Evolutionary conservation across 1,284 basidiomycete genomes (phyloP).

Genomic region (Singerocomus rubriflavus): DNA sequence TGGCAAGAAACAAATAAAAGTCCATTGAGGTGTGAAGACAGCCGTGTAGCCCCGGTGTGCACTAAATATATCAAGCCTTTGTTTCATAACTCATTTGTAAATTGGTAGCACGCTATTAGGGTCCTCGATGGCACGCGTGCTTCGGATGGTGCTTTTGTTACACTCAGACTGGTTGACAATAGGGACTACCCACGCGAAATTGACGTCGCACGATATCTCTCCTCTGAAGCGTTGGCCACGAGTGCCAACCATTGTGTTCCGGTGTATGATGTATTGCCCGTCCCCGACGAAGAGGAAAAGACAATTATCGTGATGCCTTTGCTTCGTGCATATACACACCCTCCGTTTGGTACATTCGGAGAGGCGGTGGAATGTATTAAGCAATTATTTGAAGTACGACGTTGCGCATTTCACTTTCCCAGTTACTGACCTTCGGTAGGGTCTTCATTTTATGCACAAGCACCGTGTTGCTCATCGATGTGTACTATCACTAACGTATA

Average conservation of each 20-base stretch:
- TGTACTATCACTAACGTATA: too few species aligned
- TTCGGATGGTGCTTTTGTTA: constrained; percentile 9
- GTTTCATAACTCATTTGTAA: too few species aligned
- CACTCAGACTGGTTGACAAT: constrained; percentile 10
- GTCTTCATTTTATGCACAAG: constrained; percentile 6
- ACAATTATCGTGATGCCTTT: constrained; percentile 19
- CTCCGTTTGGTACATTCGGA: constrained; percentile 17
- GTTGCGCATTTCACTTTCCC: too few species aligned
- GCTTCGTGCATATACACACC: constrained; percentile 5
- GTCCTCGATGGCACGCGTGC: constrained; percentile 14
- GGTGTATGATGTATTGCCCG: constrained; percentile 9
- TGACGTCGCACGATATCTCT: constrained; percentile 14
- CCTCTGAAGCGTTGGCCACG: background rate
- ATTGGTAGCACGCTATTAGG: too few species aligned
- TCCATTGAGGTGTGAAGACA: constrained; percentile 1
- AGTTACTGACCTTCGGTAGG: background rate
- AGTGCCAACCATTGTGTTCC: constrained; percentile 19
- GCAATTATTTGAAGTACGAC: constrained; percentile 15
- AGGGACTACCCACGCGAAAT: constrained; percentile 10
- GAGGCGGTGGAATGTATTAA: constrained; percentile 16
- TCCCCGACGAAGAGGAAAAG: background rate
- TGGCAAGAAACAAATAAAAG: constrained; percentile 14
- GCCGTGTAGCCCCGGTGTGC: too few species aligned
- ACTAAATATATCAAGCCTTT: too few species aligned
- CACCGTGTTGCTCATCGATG: constrained; percentile 15